Conservation (phyloP, 768 basidiomycete species). For the Vishniacozyma victoriae region DNA sequence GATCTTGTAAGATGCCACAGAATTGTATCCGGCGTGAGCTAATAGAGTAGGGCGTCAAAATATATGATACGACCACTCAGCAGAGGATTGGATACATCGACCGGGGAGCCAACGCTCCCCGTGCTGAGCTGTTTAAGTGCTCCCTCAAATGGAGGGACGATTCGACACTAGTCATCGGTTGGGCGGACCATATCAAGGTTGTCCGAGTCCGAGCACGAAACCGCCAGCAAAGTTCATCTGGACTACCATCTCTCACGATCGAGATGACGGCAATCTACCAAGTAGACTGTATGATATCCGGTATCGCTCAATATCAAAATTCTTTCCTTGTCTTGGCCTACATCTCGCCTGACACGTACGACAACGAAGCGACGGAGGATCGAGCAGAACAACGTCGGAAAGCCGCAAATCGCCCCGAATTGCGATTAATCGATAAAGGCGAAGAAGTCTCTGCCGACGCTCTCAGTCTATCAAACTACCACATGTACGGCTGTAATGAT, state of each 20-base stretch:
- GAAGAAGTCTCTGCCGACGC: constrained; percentile 85
- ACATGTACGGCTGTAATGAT: constrained; percentile 86
- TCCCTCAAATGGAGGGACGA: constrained; percentile 89
- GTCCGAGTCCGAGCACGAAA: constrained; percentile 54
- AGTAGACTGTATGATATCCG: constrained; percentile 90
- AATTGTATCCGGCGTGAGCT: not conserved
- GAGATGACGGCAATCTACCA: constrained; percentile 90
- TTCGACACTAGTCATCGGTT: constrained; percentile 78
- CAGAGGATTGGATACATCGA: constrained; percentile 80
- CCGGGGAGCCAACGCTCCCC: constrained; percentile 70
- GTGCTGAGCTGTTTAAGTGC: constrained; percentile 92
- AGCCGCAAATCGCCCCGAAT: constrained; percentile 83
- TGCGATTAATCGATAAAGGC: constrained; percentile 84
- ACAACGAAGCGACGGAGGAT: constrained; percentile 68
- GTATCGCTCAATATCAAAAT: constrained; percentile 66
- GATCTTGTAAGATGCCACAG: constrained; percentile 60
- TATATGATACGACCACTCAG: constrained; percentile 76
- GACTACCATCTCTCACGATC: constrained; percentile 49
- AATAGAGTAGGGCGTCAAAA: constrained; percentile 70
- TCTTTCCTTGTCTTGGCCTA: constrained; percentile 80
- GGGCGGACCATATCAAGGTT: constrained; percentile 91
- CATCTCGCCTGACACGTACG: constrained; percentile 65
- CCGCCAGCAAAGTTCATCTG: constrained; percentile 50
- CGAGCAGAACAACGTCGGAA: constrained; percentile 70
- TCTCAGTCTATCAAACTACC: constrained; percentile 68